phyloP scores from a whole-genome alignment of 352 stramenopile species.

The Sclerospora graminicola region DNA sequence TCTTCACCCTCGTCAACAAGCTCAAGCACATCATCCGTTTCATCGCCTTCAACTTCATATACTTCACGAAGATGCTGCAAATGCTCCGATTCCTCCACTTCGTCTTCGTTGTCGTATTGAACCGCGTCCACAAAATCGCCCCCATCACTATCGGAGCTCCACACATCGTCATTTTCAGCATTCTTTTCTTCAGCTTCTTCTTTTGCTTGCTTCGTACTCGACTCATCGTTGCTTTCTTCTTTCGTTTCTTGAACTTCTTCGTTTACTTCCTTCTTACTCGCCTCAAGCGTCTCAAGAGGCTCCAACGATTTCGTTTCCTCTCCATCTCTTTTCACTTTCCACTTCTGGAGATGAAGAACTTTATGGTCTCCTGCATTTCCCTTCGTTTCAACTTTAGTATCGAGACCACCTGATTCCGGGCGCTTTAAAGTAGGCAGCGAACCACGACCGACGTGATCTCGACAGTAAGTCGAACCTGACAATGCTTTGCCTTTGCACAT shows the following conservation, averaged over 20 bases:
- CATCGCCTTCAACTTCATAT: conserved; percentile 43
- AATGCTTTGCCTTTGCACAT: conserved; percentile 23
- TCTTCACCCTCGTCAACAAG: conserved; percentile 24
- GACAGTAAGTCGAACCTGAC: conserved; percentile 25
- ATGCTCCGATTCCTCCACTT: conserved; percentile 72
- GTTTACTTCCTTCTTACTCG: neutral
- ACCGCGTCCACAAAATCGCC: conserved; percentile 34
- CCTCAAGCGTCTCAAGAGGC: neutral
- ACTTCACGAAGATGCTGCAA: conserved; percentile 79
- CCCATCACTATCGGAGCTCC: conserved; percentile 23
- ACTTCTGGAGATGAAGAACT: neutral
- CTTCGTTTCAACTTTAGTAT: conserved; percentile 1
- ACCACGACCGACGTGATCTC: conserved; percentile 18
- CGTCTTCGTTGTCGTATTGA: conserved; percentile 36
- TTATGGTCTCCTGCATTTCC: neutral
- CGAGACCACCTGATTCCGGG: neutral
- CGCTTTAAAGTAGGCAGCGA: neutral
- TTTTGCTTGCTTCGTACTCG: no score
- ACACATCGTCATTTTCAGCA: conserved; percentile 9
- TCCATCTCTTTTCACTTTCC: neutral
- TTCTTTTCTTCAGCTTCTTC: neutral
- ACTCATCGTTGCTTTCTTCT: no score
- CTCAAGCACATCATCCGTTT: conserved; percentile 12
- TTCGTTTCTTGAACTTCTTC: no score
- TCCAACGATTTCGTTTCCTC: neutral